Conservation (phyloP, 768 basidiomycete species). For the Lyophyllum atratum region DNA sequence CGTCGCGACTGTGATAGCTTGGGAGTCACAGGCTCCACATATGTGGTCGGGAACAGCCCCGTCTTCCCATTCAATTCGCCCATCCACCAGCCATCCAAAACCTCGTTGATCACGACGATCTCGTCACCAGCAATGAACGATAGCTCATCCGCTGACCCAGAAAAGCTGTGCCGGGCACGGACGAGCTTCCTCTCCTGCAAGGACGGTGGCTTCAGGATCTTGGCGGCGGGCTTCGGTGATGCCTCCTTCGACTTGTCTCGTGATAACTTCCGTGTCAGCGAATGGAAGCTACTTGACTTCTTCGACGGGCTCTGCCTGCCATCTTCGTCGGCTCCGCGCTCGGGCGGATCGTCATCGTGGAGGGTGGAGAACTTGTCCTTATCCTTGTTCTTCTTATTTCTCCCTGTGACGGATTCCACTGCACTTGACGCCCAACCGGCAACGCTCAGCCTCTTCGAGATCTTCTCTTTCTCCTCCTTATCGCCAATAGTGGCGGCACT, state of each 20-base stretch:
- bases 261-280: slow-evolving; percentile 29
- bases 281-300: slow-evolving; percentile 30
- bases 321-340: slow-evolving; percentile 30
- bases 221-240: slow-evolving; percentile 34
- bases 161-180: slow-evolving; percentile 75
- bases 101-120: slow-evolving; percentile 76
- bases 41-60: slow-evolving; percentile 82
- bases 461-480: slow-evolving; percentile 36
- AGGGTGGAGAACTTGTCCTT: slow-evolving; percentile 62
- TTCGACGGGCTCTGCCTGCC: slow-evolving; percentile 15
- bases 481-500: slow-evolving; percentile 47
- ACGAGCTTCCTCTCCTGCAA: slow-evolving; percentile 56
- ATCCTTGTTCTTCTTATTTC: slow-evolving; percentile 54
- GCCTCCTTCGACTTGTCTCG: slow-evolving; percentile 36
- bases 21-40: slow-evolving; percentile 56
- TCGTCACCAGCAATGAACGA: slow-evolving; percentile 74
- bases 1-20: slow-evolving; percentile 30
- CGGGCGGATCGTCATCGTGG: slow-evolving; percentile 33
- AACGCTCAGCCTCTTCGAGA: slow-evolving; percentile 44
- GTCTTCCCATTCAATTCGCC: slow-evolving; percentile 70
- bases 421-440: slow-evolving; percentile 71
- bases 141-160: slow-evolving; percentile 76
- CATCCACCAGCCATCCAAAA: slow-evolving; percentile 91
- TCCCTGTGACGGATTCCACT: slow-evolving; percentile 59
- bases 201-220: slow-evolving; percentile 54